Base-by-base conservation (phyloP, 2,329 filamentous ascomycete species). In the Exophiala xenobiotica region DNA sequence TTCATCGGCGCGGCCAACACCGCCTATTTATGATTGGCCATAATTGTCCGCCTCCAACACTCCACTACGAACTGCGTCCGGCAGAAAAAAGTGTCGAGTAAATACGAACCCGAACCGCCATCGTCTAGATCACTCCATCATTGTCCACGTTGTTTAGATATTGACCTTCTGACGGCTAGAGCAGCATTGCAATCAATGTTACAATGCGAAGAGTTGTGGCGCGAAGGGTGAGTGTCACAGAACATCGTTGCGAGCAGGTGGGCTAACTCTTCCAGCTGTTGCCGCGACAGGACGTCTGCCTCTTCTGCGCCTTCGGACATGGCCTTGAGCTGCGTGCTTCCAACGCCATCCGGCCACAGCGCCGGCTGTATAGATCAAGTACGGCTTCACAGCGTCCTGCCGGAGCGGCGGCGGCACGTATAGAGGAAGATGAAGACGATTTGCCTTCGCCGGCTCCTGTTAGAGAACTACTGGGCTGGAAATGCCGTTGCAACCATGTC, bases 201-300 rank as follows among this genome's bases (percentile, higher is more conserved):
- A 20, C 55, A 58, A 58, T 58, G 55, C 55, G 55, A 16, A 48
- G 52, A 44, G 43, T 52, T n/a, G 49, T 58, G 22, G 38, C 43
- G 27, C 44, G 41, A 27, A 57, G 42, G 41, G 56, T 58, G 51
- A 22, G 41, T 24, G n/a, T 3, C 18, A 16, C 14, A 23, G n/a
- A 16, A 12, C 4, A 5, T 33, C n/a, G 11, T 43, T 23, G 6
- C 14, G 12, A 9, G 16, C 3, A 18, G 26, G 53, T 26, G 29
- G 19, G 38, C 33, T 56, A 22, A 51, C 29, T n/a, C n/a, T 6
- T 20, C 20, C 54, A 71, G 70, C 59, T 73, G 45, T 65, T 68
- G 48, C 68, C 68, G 55, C 65, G 65, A 60, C 65, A 67, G 53
- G 64, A 66, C 56, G 56, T 71, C 62, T 70, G 72, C 60, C 64